These are phyloP conservation scores for Linaria vulgaris DNA, from an alignment of 257 asterid genomes.

Conservation along the genomic window DNA sequence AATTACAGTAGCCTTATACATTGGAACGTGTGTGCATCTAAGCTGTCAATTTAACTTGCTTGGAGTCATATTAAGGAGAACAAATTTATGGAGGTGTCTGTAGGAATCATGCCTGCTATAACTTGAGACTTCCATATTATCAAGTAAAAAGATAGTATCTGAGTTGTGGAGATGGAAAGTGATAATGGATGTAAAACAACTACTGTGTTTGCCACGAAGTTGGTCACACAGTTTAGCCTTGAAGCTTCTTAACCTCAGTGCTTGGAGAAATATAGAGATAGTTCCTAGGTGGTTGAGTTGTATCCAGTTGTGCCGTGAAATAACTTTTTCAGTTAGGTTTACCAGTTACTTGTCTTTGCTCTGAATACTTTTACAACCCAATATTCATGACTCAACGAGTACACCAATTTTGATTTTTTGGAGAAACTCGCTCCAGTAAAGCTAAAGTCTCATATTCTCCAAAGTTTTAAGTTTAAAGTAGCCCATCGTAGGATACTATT, in stretches of 20 bases:
- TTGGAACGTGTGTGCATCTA: slow-evolving; percentile 3
- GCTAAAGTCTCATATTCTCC: neutral
- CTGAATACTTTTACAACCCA: neutral
- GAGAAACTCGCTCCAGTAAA: neutral
- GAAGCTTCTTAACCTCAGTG: slow-evolving; percentile 13
- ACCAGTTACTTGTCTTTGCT: neutral
- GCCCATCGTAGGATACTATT: neutral
- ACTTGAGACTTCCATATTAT: slow-evolving; percentile 2
- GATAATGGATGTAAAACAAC: slow-evolving; percentile 9
- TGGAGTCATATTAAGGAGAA: slow-evolving; percentile 4
- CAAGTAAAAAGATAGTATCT: neutral
- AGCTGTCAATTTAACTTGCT: neutral
- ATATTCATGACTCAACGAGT: neutral
- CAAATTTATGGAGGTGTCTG: neutral
- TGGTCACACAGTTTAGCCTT: neutral
- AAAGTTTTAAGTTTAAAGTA: neutral
- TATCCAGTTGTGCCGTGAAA: neutral
- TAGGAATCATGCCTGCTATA: slow-evolving; percentile 7
- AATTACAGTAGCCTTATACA: slow-evolving; percentile 18
- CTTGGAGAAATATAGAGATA: neutral
- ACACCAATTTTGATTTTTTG: neutral
- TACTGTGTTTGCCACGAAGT: neutral
- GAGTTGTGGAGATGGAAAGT: slow-evolving; percentile 12
- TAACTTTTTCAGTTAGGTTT: neutral
- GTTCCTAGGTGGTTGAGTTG: slow-evolving; percentile 4